Evolutionary conservation across 1,284 basidiomycete species (phyloP), one percentile per base, ranked within the genome.

Genomic region (Fistulina hepatica): DNA sequence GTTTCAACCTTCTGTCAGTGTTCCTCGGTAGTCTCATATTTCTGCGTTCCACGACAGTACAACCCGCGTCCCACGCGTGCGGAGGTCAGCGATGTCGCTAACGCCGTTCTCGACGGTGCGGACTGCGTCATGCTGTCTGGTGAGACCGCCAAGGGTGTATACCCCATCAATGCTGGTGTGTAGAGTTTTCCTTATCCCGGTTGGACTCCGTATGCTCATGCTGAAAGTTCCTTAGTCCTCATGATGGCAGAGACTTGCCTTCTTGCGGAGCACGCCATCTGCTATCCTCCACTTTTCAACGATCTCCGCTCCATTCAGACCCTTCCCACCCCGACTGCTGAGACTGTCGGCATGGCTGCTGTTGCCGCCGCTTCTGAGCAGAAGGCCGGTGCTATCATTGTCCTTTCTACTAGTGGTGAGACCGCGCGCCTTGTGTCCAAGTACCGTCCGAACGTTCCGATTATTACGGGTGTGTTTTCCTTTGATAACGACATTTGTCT

Each of bases 171-270:
- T 60, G 91, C 94, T 41, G 89, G 88, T 82, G 52, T 39, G 77
- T 63, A 19, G 30, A 33, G 31, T 20, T 16, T 17, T n/a, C n/a
- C n/a, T n/a, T n/a, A n/a, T n/a, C n/a, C n/a, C n/a, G 6, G 34
- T n/a, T 20, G 7, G 43, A 39, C 36, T 11, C 23, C 19, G 34
- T 20, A 7, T 22, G 27, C 49, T 55, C 21, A 59, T 36, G 22
- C 21, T 21, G 28, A 4, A 34, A 31, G 1, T 21, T 20, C 15
- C 8, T 5, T 47, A 86, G 92, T 95, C 49, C 73, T 91, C 50
- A 93, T 95, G 91, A 97, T 97, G 92, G 92, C 92, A 34, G 93
- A 97, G 71, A 95, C 91, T 6, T 95, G 92, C 55, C 74, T 88
- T 55, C 80, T 97, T 48, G 93, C 92, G 44, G 92, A 97, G 65